Evolutionary conservation across 371 early-diverging fungal species (phyloP).

Genomic region (Mucor mucedo): DNA sequence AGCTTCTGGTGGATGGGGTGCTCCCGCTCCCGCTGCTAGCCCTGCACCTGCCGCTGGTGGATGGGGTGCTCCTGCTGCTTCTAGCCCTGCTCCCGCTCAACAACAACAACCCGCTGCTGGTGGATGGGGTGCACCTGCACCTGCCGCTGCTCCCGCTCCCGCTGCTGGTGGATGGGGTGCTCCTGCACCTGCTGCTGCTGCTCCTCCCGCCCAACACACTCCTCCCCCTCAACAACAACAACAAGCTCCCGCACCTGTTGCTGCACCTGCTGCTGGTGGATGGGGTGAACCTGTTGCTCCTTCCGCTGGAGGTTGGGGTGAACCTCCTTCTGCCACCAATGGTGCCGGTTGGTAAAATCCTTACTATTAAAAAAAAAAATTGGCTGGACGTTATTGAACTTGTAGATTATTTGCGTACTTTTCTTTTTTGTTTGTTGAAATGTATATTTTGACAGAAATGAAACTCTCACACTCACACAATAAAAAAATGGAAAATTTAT

Average conservation of each 20-base stretch:
- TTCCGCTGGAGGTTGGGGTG: constrained; percentile 43
- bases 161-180: constrained; percentile 32
- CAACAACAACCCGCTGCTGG: constrained; percentile 31
- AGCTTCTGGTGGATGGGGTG: constrained; percentile 34
- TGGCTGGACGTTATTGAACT: background rate
- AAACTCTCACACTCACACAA: background rate
- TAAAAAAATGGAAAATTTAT: constrained; percentile 1
- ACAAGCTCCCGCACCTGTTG: constrained; percentile 35
- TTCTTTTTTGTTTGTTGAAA: background rate
- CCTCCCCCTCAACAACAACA: constrained; percentile 22
- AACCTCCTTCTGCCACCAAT: constrained; percentile 27
- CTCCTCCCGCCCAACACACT: constrained; percentile 19
- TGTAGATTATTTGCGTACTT: background rate
- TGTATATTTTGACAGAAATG: constrained; percentile 1
- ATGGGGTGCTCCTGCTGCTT: constrained; percentile 14
- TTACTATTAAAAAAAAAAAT: background rate
- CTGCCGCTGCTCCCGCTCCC: constrained; percentile 15
- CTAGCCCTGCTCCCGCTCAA: constrained; percentile 25
- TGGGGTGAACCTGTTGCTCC: constrained; percentile 41
- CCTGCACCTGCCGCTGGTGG: constrained; percentile 35
- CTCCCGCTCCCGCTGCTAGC: constrained; percentile 20
- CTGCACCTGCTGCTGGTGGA: constrained; percentile 37
- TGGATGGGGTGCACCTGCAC: constrained; percentile 44
- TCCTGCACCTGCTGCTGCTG: constrained; percentile 14
- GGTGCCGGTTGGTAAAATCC: constrained; percentile 36